Evolutionary conservation across 768 basidiomycete species (phyloP), one percentile per base, ranked within the genome.

Genomic region (Naematelia aurantialba): DNA sequence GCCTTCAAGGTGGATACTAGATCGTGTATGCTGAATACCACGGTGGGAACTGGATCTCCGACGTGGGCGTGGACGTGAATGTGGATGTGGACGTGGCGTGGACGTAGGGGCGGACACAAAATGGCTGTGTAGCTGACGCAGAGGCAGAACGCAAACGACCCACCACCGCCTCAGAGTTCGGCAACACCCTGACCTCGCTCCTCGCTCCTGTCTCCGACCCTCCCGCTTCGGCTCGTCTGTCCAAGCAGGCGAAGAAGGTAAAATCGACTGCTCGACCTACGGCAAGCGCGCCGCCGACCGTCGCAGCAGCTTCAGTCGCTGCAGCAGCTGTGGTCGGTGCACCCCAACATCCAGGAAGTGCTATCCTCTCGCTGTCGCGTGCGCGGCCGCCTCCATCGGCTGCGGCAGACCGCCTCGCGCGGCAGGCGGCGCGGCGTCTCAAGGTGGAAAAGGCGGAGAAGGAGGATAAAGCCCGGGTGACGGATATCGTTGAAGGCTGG

Each of bases 401-500:
- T 19, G 60, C 60, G 3, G 57, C 55, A 2, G 65, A 68, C 19
- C 51, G 59, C 29, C 66, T 78, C 10, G 77, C 77, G 57, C 57
- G 65, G 3, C 66, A 67, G 47, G 77, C 77, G 5, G 65, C 60
- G 45, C 48, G 65, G 47, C 60, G 64, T 13, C 42, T 77, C 17
- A 72, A 72, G 55, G 61, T 59, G 11, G 62, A 69, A 21, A 74
- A 75, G 50, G 63, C 66, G 58, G 76, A 78, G 62, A 75, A 69
- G 60, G 68, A 77, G 63, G 77, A 78, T 63, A 51, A 63, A 45
- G 77, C 76, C 26, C 56, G 77, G 30, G 63, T 78, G 22, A 68
- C 61, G 64, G 68, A 78, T 62, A 71, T 77, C 1, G 49, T 77
- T 12, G 75, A 75, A 48, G 77, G 77, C n/a, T 78, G 77, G 77